A percentile compares a stretch with the other conserved stretches of the same genome.
Evolutionary conservation across 345 rosid species (phyloP).

Genomic region (Microcos paniculata): DNA sequence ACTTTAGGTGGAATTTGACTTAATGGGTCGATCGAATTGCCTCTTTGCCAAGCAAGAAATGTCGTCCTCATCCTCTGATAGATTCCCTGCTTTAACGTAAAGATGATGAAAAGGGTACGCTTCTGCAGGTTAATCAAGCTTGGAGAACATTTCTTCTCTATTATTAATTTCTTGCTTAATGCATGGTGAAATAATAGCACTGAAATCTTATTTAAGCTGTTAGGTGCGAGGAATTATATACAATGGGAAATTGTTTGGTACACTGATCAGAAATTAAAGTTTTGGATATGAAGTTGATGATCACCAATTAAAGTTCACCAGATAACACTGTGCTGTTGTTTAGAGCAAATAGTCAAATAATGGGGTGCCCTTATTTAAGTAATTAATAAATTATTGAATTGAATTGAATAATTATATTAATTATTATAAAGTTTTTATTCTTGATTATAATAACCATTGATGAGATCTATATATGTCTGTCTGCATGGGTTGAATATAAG

Average conservation of each 20-base stretch:
- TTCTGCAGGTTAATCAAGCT: neutral
- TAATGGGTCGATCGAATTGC: conserved; percentile 10
- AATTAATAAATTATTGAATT: too few relatives aligned
- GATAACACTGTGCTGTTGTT: neutral
- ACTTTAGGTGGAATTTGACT: conserved; percentile 9
- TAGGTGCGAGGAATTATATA: neutral
- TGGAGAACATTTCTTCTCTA: neutral
- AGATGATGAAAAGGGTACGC: conserved; percentile 5
- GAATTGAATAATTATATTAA: neutral
- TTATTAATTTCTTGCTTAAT: neutral
- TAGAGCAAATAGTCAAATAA: neutral
- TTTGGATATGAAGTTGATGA: conserved; percentile 1
- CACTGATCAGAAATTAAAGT: neutral
- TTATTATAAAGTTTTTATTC: neutral
- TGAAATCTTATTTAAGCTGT: neutral
- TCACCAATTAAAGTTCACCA: neutral
- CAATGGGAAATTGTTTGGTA: neutral
- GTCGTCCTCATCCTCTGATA: neutral
- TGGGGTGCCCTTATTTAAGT: too few relatives aligned
- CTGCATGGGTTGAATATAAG: neutral
- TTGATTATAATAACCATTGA: neutral
- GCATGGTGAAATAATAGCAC: neutral
- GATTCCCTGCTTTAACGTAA: conserved; percentile 21
- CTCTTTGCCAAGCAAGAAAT: conserved; percentile 26
- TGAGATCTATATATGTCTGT: neutral